Conservation (phyloP, 2,329 filamentous ascomycete genomes). For the Fusarium sp. region DNA sequence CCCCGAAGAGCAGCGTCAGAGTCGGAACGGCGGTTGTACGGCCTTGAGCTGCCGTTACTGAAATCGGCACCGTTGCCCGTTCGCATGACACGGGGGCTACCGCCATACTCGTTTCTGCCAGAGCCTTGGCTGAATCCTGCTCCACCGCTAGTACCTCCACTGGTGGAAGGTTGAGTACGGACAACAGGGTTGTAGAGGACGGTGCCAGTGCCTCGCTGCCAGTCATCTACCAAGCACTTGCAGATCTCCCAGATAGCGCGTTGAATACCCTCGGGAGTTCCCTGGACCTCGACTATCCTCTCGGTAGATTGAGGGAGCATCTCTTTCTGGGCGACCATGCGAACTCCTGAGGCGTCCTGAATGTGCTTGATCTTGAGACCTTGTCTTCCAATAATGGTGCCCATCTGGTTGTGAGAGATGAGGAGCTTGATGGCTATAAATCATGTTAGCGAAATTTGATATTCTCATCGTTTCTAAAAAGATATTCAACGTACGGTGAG, state of each 20-base stretch:
- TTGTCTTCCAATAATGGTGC: conserved; percentile 96
- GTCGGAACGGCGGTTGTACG: conserved; percentile 83
- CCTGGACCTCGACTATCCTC: conserved; percentile 96
- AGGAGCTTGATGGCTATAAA: conserved; percentile 89
- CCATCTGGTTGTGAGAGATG: conserved; percentile 99
- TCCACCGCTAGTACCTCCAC: conserved; percentile 58
- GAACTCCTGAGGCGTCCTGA: conserved; percentile 94
- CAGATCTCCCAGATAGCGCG: conserved; percentile 98
- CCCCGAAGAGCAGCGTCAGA: conserved; percentile 84
- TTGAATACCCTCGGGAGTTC: conserved; percentile 93
- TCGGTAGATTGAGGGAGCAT: conserved; percentile 99
- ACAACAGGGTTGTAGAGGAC: conserved; percentile 98
- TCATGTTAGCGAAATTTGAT: conserved; percentile 27
- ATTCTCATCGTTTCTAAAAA: background rate
- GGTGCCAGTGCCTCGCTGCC: conserved; percentile 96
- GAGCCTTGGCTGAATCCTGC: conserved; percentile 57
- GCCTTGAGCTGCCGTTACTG: conserved; percentile 78
- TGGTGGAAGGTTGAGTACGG: conserved; percentile 76
- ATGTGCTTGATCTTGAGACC: conserved; percentile 99
- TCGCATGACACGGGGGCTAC: conserved; percentile 82
- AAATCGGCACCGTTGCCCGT: conserved; percentile 98
- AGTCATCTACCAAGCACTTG: conserved; percentile 97
- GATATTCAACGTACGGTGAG: conserved; percentile 77
- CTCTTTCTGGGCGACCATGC: conserved; percentile 99
- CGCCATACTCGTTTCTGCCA: conserved; percentile 66